These are phyloP conservation scores for Vanilla planifolia DNA, from an alignment of 106 monocot species.

Conservation along the genomic window DNA sequence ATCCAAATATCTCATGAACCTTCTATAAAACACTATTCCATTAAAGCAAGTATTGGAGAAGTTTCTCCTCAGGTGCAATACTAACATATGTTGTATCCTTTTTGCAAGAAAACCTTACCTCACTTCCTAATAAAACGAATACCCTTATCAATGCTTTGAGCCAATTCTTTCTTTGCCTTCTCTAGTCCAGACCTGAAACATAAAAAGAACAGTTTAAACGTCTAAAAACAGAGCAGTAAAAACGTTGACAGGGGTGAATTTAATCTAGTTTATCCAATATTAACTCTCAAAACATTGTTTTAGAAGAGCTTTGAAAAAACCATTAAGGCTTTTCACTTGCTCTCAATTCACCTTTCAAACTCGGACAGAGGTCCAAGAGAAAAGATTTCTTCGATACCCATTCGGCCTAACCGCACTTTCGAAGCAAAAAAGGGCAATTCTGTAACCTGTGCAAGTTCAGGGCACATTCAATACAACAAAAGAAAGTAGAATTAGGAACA, in stretches of 20 bases:
- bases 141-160: conserved; percentile 59
- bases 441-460: conserved; percentile 27
- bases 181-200: conserved; percentile 63
- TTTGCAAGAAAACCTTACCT: neutral
- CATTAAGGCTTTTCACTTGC: neutral
- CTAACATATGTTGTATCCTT: too few relatives aligned
- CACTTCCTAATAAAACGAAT: conserved; percentile 48
- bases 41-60: too few relatives aligned
- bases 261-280: too few relatives aligned
- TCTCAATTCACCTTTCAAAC: conserved; percentile 20
- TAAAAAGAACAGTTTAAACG: neutral
- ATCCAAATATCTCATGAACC: too few relatives aligned
- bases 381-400: conserved; percentile 66
- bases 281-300: too few relatives aligned
- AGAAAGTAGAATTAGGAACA: neutral
- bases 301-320: neutral
- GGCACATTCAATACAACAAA: neutral
- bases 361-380: conserved; percentile 79
- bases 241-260: too few relatives aligned
- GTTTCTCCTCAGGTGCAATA: too few relatives aligned
- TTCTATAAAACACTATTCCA: too few relatives aligned
- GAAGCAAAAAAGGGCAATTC: conserved; percentile 93
- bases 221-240: too few relatives aligned
- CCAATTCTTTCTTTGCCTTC: conserved; percentile 84
- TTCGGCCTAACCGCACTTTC: conserved; percentile 68